Evolutionary conservation across 78 protist species (phyloP), one percentile per base, ranked within the genome.

Genomic region (Dictyostelium firmibasis): DNA sequence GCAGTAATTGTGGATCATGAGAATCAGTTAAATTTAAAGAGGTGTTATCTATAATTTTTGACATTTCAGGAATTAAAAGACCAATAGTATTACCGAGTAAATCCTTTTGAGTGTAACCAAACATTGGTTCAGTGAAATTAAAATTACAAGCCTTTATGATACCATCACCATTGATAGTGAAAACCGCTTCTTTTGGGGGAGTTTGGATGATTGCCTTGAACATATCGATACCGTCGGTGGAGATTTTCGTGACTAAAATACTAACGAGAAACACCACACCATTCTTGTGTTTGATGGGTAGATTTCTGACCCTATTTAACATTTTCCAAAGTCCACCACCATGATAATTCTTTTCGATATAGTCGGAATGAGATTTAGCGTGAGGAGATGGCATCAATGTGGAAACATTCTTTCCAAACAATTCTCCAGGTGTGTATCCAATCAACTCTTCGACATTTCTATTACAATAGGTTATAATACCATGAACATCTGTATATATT

Each of bases 91-190:
- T 87, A 25, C 92, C 92, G 31, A 75, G 29, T 29, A 87, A 44
- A 41, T 87, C 92, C 18, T 60, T 87, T 60, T 78, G 87, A 75
- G 92, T 77, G n/a, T 87, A 87, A 2, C 92, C 92, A 60, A 87
- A 75, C 81, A 87, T 78, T 38, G 92, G 92, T 25, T 79, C 87
- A 20, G 84, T 81, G 76, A 87, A 87, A 81, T 79, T 87, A 64
- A 79, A 81, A 69, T 87, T 87, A 64, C 92, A 76, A 27, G 83
- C 78, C 20, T 79, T 75, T 23, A 75, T 81, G 38, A 87, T 87
- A 79, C 92, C 92, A 41, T 60, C 83, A 35, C 67, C 84, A 35
- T 87, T 50, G 27, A 87, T 36, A 3, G 84, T 81, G 44, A 87
- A 57, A 27, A 87, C 87, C 1, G 92, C 83, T 64, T 87, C 92